Evolutionary conservation across 2,329 filamentous ascomycete genomes (phyloP).

Genomic region (Calonectria ilicicola): DNA sequence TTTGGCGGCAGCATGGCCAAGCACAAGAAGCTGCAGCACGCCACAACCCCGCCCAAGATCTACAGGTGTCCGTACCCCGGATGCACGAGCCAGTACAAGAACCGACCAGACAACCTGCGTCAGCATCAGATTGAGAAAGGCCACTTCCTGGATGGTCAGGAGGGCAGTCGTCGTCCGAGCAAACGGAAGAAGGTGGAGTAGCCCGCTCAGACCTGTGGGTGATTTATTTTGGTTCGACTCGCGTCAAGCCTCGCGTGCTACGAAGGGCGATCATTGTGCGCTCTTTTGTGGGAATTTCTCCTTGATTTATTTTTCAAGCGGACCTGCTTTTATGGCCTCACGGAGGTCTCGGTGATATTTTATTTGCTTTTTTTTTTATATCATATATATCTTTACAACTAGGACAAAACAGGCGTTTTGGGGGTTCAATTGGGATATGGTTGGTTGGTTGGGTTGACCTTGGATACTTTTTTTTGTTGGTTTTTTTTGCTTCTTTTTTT

Average conservation of each 20-base stretch:
- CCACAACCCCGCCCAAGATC: slow-evolving; percentile 60
- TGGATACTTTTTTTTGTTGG: background rate
- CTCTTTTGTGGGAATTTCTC: background rate
- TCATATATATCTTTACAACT: slow-evolving; percentile 14
- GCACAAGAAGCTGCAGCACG: slow-evolving; percentile 67
- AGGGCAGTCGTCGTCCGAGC: slow-evolving; percentile 50
- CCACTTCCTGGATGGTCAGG: slow-evolving; percentile 62
- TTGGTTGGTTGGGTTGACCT: background rate
- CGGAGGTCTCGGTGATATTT: slow-evolving; percentile 2
- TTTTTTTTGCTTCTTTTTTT: background rate
- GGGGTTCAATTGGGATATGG: background rate
- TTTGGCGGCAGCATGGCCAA: slow-evolving; percentile 70
- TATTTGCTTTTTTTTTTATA: slow-evolving; percentile 13
- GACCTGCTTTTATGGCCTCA: background rate
- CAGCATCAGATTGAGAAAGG: slow-evolving; percentile 69
- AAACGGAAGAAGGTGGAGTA: slow-evolving; percentile 60
- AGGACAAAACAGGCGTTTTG: slow-evolving; percentile 31
- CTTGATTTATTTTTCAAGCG: background rate
- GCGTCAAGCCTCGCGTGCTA: background rate
- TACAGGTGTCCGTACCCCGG: slow-evolving; percentile 66
- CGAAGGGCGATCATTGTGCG: background rate
- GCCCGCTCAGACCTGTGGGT: background rate
- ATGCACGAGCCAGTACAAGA: slow-evolving; percentile 67
- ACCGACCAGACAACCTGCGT: slow-evolving; percentile 66
- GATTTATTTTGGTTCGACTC: background rate